phyloP scores from a whole-genome alignment of 495 filamentous ascomycete genomes.

The Trichoderma parareesei region DNA sequence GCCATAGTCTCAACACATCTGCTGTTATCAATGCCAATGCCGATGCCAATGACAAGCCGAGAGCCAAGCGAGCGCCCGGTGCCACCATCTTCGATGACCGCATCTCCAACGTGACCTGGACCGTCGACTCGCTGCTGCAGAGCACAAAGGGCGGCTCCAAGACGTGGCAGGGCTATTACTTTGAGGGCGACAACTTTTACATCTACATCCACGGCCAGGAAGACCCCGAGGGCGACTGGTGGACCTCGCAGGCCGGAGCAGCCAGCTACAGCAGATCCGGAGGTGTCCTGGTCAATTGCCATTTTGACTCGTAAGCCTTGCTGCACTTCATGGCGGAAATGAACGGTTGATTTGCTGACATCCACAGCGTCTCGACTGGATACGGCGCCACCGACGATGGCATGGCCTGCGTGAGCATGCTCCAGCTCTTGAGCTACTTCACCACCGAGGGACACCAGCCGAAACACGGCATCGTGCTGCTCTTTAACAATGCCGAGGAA shows the following conservation, averaged over 20 bases:
- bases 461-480: constrained; percentile 68
- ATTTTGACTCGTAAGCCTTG: constrained; percentile 61
- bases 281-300: constrained; percentile 85
- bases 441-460: constrained; percentile 67
- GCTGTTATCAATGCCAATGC: constrained; percentile 1
- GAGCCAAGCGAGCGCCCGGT: not conserved
- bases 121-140: constrained; percentile 19
- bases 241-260: constrained; percentile 36
- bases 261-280: constrained; percentile 50
- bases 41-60: constrained; percentile 14
- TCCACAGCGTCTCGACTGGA: constrained; percentile 71
- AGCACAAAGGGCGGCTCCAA: not conserved
- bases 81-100: constrained; percentile 61
- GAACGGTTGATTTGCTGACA: constrained; percentile 12
- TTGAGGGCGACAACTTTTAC: constrained; percentile 88
- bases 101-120: constrained; percentile 64
- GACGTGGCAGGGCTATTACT: constrained; percentile 55
- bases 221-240: constrained; percentile 60
- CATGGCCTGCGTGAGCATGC: constrained; percentile 72
- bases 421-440: constrained; percentile 88
- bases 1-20: not conserved
- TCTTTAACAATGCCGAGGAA: constrained; percentile 96
- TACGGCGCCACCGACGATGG: constrained; percentile 90
- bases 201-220: constrained; percentile 80
- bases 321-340: not conserved